Evolutionary conservation across 805 yeast species (phyloP).

Genomic region (Wickerhamomyces pijperi): DNA sequence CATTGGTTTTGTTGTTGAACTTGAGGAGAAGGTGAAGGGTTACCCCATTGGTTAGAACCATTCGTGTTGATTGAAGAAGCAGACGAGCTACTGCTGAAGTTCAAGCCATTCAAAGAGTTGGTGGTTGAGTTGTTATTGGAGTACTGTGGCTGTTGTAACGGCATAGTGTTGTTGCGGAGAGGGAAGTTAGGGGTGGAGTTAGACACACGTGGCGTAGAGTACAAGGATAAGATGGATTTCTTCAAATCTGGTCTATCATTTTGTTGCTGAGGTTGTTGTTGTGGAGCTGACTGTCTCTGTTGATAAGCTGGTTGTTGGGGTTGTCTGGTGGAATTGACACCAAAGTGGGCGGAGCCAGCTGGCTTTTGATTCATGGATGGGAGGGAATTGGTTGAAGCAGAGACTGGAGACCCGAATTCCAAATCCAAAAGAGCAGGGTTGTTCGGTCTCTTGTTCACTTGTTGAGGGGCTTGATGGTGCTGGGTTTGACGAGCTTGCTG

Average conservation of each 20-base stretch:
- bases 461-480: conserved; percentile 5
- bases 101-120: conserved; percentile 8
- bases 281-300: conserved; percentile 3
- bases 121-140: conserved; percentile 2
- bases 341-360: too few species aligned
- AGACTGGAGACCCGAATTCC: conserved; percentile 20
- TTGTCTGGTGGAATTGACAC: too few species aligned
- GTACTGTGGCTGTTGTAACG: conserved; percentile 5
- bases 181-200: conserved; percentile 15
- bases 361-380: not conserved
- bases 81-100: conserved; percentile 3
- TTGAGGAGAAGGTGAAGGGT: conserved; percentile 2
- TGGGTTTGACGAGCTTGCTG: conserved; percentile 4
- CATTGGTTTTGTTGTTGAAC: conserved; percentile 2
- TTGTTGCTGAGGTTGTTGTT: conserved; percentile 10
- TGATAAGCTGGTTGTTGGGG: conserved; percentile 1
- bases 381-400: conserved; percentile 7
- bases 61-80: conserved; percentile 3
- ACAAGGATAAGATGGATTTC: conserved; percentile 81
- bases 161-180: not conserved
- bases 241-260: conserved; percentile 70
- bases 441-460: conserved; percentile 10
- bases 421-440: conserved; percentile 18
- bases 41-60: conserved; percentile 5
- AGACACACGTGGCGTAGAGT: conserved; percentile 42